Evolutionary conservation across 208 protist species (phyloP).

Genomic region (Porcisia hertigi): DNA sequence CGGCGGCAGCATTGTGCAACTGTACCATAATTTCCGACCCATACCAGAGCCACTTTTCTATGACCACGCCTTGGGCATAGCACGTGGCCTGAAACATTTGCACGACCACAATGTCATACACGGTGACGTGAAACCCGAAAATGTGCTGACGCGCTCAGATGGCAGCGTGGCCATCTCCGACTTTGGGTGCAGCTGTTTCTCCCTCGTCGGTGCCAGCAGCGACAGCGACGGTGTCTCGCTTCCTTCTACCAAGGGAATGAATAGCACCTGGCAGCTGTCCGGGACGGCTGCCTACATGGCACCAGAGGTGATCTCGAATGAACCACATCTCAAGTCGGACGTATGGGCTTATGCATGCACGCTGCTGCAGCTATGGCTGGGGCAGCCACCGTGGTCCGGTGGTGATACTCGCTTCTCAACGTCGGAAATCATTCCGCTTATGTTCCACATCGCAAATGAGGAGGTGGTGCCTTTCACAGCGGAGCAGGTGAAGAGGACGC

Average conservation of each 20-base stretch:
- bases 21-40: conserved; percentile 53
- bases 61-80: conserved; percentile 53
- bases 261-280: conserved; percentile 25
- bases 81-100: conserved; percentile 67
- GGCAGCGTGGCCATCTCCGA: conserved; percentile 70
- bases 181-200: conserved; percentile 70
- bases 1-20: conserved; percentile 56
- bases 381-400: conserved; percentile 42
- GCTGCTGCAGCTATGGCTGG: conserved; percentile 55
- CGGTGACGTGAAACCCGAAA: conserved; percentile 74
- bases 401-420: conserved; percentile 20
- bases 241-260: conserved; percentile 3
- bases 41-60: conserved; percentile 56
- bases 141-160: conserved; percentile 72
- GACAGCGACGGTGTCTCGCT: conserved; percentile 20
- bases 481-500: conserved; percentile 34
- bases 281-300: conserved; percentile 78
- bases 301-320: conserved; percentile 57
- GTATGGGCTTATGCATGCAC: conserved; percentile 73
- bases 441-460: conserved; percentile 60
- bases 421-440: conserved; percentile 48
- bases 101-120: conserved; percentile 77
- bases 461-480: conserved; percentile 45
- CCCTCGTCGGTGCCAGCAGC: conserved; percentile 6
- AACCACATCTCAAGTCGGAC: conserved; percentile 59